These are phyloP conservation scores for Neurospora sp. DNA, from an alignment of 495 filamentous ascomycete species.

Conservation along the genomic window DNA sequence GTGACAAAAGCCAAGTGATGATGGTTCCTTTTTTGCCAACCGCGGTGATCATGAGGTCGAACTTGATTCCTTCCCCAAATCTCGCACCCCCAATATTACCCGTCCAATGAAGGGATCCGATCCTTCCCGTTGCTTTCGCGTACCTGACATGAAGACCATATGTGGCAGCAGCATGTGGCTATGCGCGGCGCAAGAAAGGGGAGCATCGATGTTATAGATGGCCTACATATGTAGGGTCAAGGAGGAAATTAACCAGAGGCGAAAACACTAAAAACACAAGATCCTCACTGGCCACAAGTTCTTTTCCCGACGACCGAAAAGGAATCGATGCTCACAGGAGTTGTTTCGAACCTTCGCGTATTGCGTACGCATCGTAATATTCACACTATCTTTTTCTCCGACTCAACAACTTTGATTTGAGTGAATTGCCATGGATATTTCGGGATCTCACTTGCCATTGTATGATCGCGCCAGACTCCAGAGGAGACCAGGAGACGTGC, in stretches of 20 bases:
- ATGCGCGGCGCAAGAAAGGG: not conserved
- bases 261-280: not conserved
- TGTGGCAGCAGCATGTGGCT: not conserved
- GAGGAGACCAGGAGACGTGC: not conserved
- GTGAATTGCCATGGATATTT: not conserved
- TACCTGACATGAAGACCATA: not conserved
- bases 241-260: not conserved
- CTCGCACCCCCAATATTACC: not conserved
- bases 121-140: not conserved
- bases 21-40: not conserved
- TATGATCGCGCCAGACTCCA: not conserved
- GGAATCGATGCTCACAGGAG: not conserved
- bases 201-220: not conserved
- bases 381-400: not conserved
- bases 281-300: not conserved
- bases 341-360: not conserved
- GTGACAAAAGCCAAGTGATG: not conserved
- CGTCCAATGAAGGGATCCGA: not conserved
- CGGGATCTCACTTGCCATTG: not conserved
- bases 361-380: not conserved
- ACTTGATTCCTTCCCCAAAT: not conserved
- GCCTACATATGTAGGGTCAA: not conserved
- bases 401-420: not conserved
- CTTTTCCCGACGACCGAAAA: not conserved
- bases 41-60: not conserved